Percentiles rank a stretch among this genome's conserved stretches.
These are phyloP conservation scores for Cordyceps javanica DNA, from an alignment of 2,329 filamentous ascomycete species.

Conservation along the genomic window DNA sequence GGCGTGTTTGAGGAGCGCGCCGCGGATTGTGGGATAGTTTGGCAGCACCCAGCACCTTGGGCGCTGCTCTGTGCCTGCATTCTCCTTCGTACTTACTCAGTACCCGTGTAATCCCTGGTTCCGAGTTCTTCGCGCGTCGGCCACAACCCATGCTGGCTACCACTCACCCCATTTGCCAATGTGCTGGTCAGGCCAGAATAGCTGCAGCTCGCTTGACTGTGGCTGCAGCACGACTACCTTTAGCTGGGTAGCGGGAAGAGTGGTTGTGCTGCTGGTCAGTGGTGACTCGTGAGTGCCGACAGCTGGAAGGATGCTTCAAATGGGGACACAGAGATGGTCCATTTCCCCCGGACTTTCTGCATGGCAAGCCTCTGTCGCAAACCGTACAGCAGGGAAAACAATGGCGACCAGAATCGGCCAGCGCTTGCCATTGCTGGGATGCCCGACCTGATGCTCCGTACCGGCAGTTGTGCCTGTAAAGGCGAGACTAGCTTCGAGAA, in stretches of 20 bases:
- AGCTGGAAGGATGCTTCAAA: too few species aligned
- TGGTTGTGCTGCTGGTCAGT: too few species aligned
- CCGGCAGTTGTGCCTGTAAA: neutral
- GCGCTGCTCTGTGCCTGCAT: neutral
- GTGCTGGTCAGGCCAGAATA: neutral
- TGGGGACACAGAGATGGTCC: neutral
- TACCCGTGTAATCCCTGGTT: too few species aligned
- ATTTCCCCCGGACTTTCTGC: neutral
- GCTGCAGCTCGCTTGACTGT: neutral
- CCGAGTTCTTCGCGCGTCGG: neutral
- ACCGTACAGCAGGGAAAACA: neutral
- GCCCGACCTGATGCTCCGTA: neutral
- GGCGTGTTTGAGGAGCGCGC: neutral
- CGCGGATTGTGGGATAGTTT: conserved; percentile 7
- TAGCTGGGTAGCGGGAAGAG: neutral
- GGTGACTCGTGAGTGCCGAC: too few species aligned
- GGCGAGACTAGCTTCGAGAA: neutral
- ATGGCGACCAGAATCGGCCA: neutral
- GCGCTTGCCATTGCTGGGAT: neutral
- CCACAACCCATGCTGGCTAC: too few species aligned
- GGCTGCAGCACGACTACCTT: neutral
- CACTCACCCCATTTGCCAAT: too few species aligned
- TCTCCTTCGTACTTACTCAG: too few species aligned
- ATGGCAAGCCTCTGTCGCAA: neutral
- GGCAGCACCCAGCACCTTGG: conserved; percentile 4